Base-by-base conservation (phyloP, 371 early-diverging fungal genomes). In the Mortierella sp. region DNA sequence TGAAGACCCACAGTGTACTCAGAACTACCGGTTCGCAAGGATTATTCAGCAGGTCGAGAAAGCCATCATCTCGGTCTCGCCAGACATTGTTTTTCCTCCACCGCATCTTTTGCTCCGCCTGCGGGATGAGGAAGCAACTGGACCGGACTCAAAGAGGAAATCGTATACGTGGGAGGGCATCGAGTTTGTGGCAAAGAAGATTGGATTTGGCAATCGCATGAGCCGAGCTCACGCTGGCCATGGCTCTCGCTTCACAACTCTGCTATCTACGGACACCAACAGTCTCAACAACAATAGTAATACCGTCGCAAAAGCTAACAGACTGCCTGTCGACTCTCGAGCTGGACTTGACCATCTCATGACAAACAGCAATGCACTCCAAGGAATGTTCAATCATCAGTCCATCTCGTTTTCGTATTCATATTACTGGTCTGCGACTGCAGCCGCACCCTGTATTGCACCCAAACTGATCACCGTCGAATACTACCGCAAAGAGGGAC, bases 341-440 rank as follows among this genome's bases (percentile, higher is more conserved):
- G 79, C 86, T 0, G 89, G 89, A 7, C 72, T 91, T 14, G 78
- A 84, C 19, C 82, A 87, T 47, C 63, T 90, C 6, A 81, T 82
- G 58, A 81, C 89, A 17, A 89, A 88, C 56, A 87, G 84, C 34
- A 80, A 83, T 53, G 79, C 86, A 15, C 56, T 89, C 2, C 76
- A 81, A 8, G 83, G 85, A 14, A 82, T 89, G 34, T 81, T 83
- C 28, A 62, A 81, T 6, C 89, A 90, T 62, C 91, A 91, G 49
- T 82, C 80, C 23, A 76, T 90, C 39, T 79, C 84, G 0, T 69
- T 88, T 50, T 81, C 81, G 9, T 89, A 82, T 46, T 80, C 87
- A 2, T 81, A 79, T 32, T 84, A 81, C 41, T 83, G 81, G 47
- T 79, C 85, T 14, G 84, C 84, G 11, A 83, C 81, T 28, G 80